Conservation (phyloP, 768 basidiomycete genomes). For the Russula brevipes region DNA sequence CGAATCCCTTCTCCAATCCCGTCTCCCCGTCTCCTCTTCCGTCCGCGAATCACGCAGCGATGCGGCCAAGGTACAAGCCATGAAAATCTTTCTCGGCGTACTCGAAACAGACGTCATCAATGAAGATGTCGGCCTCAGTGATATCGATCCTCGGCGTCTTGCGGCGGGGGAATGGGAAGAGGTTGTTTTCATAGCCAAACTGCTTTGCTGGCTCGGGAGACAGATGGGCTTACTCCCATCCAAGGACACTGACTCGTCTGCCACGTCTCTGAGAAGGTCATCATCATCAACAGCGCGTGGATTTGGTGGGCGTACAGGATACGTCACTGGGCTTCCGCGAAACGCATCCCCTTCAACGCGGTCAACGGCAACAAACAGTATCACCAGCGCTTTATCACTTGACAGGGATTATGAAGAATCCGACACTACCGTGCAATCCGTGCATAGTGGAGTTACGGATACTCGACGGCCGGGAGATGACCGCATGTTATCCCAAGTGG, state of each 20-base stretch:
- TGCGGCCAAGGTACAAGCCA: slow-evolving; percentile 50
- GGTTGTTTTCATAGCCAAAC: slow-evolving; percentile 56
- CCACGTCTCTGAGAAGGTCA: slow-evolving; percentile 4
- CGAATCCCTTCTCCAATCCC: slow-evolving; percentile 51
- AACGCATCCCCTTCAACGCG: slow-evolving; percentile 29
- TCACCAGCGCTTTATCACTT: slow-evolving; percentile 33
- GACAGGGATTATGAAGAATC: slow-evolving; percentile 35
- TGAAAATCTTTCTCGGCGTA: slow-evolving; percentile 73
- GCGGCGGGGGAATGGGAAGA: slow-evolving; percentile 64
- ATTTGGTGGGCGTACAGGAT: not conserved
- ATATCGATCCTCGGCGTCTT: slow-evolving; percentile 59
- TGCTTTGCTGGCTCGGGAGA: slow-evolving; percentile 65
- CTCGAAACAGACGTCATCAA: slow-evolving; percentile 60
- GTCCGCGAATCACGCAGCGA: slow-evolving; percentile 36
- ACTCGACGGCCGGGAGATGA: slow-evolving; percentile 13
- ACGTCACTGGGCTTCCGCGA: slow-evolving; percentile 1
- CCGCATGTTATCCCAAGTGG: slow-evolving; percentile 7
- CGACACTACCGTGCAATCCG: slow-evolving; percentile 29
- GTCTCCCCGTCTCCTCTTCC: slow-evolving; percentile 44
- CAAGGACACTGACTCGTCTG: slow-evolving; percentile 1
- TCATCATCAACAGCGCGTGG: slow-evolving; percentile 5
- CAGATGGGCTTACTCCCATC: slow-evolving; percentile 36
- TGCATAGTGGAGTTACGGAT: slow-evolving; percentile 27
- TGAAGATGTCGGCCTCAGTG: slow-evolving; percentile 57
- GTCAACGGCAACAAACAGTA: slow-evolving; percentile 36